Evolutionary conservation across 1,284 basidiomycete genomes (phyloP), one percentile per base, ranked within the genome.

Genomic region (Malassezia dermatis): DNA sequence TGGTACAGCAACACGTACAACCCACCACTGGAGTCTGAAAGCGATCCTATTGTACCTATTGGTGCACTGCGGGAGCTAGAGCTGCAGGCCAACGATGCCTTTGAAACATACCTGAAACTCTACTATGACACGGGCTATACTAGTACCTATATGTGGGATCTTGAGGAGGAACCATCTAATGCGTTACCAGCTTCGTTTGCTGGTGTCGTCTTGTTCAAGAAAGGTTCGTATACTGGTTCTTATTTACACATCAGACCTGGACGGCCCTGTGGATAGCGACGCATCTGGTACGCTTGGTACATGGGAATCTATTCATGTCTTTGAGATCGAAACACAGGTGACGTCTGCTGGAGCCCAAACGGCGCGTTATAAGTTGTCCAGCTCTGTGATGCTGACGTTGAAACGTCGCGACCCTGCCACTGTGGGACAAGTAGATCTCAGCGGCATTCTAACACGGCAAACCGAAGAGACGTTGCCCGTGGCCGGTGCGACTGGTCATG

Each of bases 231-330:
- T 5, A 30, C 17, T 17, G 5, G 8, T 8, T 8, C n/a, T 11
- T 4, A 0, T 40, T 51, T 2, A 43, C 27, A 30, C 23, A 7
- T 21, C 27, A 55, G 53, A 55, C 21, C 47, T 52, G 8, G 45
- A 52, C 11, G 24, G 27, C 2, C 30, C 51, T 28, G 53, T 58
- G 2, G 54, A 63, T 23, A 58, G 63, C 42, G 53, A 65, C 27
- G 56, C 59, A 24, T 59, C 61, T 40, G 64, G 65, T 23, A 64
- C 75, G 10, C 62, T 73, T 19, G 88, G 89, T 34, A 84, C 87
- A 39, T 99, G 94, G 94, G 91, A 98, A 75, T 94, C 90, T 4
- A 88, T 99, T 58, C 94, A 99, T 75, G 93, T 98, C 41, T 96
- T 99, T 68, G 94, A 98, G 75, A 52, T 42, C 48, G 56, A 15